Base-by-base conservation (phyloP, 2,329 filamentous ascomycete species). In the Pleomassaria siparia region DNA sequence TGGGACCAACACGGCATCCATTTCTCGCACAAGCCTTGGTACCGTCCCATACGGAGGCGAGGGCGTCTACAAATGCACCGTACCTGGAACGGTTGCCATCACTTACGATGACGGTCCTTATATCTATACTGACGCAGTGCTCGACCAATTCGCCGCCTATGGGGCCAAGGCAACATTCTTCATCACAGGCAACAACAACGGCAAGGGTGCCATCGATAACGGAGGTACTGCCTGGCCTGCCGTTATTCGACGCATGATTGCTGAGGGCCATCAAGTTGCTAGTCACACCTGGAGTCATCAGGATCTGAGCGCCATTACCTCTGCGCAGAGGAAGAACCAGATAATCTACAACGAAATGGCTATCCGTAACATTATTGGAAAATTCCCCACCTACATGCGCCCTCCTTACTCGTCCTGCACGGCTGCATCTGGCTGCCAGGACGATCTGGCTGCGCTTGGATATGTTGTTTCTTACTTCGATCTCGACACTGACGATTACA, bases 81-180 rank as follows among this genome's bases (percentile, higher is more conserved):
- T 57, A 13, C 72, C 77, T 2, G 81, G 82, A 43, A 81, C 80
- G 4, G 78, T 88, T 53, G 85, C 85, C 12, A 70, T 88, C 44
- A 87, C 84, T 0, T 87, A 80, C 53, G 84, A 87, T 58, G 85
- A 87, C 61, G 85, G 85, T 0, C 85, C 84, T 21, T 69, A 81
- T 54, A 70, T 76, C 24, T 87, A 84, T 64, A 87, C 84, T 0
- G 70, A 72, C 24, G 76, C 81, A 46, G 74, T 88, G 6, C 75
- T 87, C 7, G 78, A 85, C 56, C 74, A 82, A 43, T 75, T 87
- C 25, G 74, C 77, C 41, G 72, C 71, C 18, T 82, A 83, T 54
- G 70, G 76, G 18, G 83, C 80, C n/a, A 84, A 81, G 51, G 85
- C 83, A 0, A 88, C 85, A 0, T 88, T 88, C 67, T 87, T 87